These are phyloP conservation scores for Coemansia sp. DNA, from an alignment of 192 early-diverging fungal species.

Conservation along the genomic window DNA sequence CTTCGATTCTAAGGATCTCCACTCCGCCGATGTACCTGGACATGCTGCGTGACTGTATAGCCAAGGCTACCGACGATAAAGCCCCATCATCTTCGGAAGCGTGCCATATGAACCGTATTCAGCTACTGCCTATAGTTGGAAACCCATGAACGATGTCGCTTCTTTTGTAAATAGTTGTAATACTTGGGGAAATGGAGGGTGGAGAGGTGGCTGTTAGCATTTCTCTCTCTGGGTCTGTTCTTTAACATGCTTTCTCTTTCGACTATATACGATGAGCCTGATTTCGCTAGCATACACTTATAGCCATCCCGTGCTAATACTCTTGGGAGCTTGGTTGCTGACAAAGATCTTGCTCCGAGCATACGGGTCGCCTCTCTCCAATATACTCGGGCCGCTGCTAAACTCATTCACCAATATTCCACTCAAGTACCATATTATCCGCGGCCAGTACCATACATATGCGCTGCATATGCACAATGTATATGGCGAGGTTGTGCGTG, in stretches of 20 bases:
- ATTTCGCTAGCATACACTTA: background rate
- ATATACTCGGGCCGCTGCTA: constrained; percentile 29
- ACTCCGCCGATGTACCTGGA: constrained; percentile 15
- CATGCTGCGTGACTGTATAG: constrained; percentile 10
- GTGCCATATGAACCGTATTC: constrained; percentile 1
- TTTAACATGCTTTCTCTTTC: background rate
- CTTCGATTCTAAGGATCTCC: constrained; percentile 20
- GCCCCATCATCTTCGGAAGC: background rate
- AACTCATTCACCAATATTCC: constrained; percentile 34
- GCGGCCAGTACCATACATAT: constrained; percentile 33
- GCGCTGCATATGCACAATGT: constrained; percentile 16
- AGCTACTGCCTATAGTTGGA: background rate
- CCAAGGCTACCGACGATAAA: constrained; percentile 5
- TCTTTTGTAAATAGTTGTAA: no score
- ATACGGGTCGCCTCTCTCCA: constrained; percentile 13
- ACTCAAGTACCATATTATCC: constrained; percentile 12
- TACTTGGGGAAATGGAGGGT: no score
- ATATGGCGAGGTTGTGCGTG: constrained; percentile 48
- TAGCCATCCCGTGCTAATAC: background rate
- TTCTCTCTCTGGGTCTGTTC: no score
- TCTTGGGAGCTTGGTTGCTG: background rate
- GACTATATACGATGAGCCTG: background rate
- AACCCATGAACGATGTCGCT: background rate
- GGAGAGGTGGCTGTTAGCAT: no score
- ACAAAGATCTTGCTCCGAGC: background rate